These are phyloP conservation scores for Plantago elongata DNA, from an alignment of 257 asterid genomes.

Conservation along the genomic window DNA sequence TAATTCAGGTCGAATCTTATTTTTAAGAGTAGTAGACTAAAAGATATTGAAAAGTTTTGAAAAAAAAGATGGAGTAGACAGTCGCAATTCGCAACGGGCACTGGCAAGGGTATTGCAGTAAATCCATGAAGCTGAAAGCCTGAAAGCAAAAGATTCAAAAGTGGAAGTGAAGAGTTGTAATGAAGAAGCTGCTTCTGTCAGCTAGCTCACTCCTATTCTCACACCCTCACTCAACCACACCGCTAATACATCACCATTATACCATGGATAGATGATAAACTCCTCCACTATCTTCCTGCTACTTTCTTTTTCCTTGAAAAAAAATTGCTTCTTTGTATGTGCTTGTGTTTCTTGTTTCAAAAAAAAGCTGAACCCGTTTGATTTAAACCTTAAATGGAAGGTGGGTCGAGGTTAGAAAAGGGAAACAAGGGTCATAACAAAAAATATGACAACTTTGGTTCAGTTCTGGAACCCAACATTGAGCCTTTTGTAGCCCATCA, in stretches of 20 bases:
- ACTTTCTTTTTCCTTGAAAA: slow-evolving; percentile 12
- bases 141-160: slow-evolving; percentile 1
- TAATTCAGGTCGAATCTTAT: no score
- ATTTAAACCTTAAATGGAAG: slow-evolving; percentile 53
- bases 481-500: slow-evolving; percentile 72
- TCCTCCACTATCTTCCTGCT: slow-evolving; percentile 13
- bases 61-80: no score
- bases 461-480: slow-evolving; percentile 46
- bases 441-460: slow-evolving; percentile 47
- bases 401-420: slow-evolving; percentile 57
- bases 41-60: no score
- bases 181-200: slow-evolving; percentile 24
- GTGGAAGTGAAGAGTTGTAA: background rate
- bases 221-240: background rate
- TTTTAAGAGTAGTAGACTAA: no score
- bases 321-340: slow-evolving; percentile 5
- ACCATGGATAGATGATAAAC: slow-evolving; percentile 1
- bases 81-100: slow-evolving; percentile 40
- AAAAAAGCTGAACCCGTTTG: slow-evolving; percentile 29
- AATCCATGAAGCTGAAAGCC: slow-evolving; percentile 7
- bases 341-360: slow-evolving; percentile 1
- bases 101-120: slow-evolving; percentile 33
- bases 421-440: slow-evolving; percentile 35
- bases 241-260: slow-evolving; percentile 1
- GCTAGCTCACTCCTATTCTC: slow-evolving; percentile 29